Evolutionary conservation across 2,329 filamentous ascomycete species (phyloP).

Genomic region (Dendryphion nanum): DNA sequence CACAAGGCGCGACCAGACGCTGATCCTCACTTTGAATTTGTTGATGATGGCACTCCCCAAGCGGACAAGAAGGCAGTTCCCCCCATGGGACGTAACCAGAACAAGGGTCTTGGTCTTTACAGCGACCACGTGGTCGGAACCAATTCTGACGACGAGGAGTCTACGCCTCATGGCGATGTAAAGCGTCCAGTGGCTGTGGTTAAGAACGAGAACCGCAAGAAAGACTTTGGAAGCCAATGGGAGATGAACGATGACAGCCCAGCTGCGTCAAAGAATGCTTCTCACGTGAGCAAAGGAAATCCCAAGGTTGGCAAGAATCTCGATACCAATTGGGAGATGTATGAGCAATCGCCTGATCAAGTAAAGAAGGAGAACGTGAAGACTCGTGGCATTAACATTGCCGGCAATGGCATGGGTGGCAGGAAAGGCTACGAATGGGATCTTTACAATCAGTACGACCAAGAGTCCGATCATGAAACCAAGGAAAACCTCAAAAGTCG

Average conservation of each 20-base stretch:
- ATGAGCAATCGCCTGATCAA: conserved; percentile 23
- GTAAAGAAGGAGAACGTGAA: conserved; percentile 28
- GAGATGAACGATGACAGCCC: conserved; percentile 69
- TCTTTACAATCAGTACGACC: conserved; percentile 39
- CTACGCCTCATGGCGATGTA: conserved; percentile 33
- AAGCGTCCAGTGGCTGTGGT: conserved; percentile 62
- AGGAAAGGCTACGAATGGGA: conserved; percentile 42
- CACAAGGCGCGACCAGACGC: conserved; percentile 74
- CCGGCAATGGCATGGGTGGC: conserved; percentile 41
- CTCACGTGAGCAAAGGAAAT: conserved; percentile 43
- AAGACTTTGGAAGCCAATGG: conserved; percentile 79
- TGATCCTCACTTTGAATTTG: conserved; percentile 79
- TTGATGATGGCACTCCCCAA: conserved; percentile 67
- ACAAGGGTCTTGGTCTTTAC: conserved; percentile 71
- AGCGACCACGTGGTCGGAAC: conserved; percentile 68
- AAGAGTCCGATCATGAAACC: too few relatives aligned
- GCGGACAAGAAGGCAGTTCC: conserved; percentile 42
- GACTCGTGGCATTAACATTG: conserved; percentile 31
- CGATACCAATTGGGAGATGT: conserved; percentile 37
- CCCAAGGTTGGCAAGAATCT: conserved; percentile 62
- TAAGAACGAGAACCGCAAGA: conserved; percentile 70
- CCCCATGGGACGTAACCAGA: conserved; percentile 54
- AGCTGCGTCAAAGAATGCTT: conserved; percentile 31
- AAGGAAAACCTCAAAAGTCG: conserved; percentile 29
- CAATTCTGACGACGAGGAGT: conserved; percentile 47